Percentiles rank a stretch among this genome's conserved stretches.
Conservation (phyloP, 495 filamentous ascomycete species). For the Chlorociboria aeruginascens region DNA sequence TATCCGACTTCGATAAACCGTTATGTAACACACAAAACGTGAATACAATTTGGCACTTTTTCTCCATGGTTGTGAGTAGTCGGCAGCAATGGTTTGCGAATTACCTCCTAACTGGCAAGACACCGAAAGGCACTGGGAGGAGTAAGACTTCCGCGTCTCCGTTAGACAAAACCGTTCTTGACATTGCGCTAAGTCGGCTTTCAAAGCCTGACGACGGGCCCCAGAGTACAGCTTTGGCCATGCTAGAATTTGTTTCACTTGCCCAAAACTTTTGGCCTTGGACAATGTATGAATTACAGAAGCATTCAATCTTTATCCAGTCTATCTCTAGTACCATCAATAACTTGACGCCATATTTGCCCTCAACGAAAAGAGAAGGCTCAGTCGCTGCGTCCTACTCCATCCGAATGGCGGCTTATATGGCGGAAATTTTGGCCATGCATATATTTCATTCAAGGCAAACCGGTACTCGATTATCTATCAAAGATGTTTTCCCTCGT, state of each 20-base stretch:
- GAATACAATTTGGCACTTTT: constrained; percentile 66
- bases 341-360: constrained; percentile 39
- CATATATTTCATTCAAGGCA: constrained; percentile 74
- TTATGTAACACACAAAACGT: constrained; percentile 47
- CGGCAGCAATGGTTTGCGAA: constrained; percentile 94
- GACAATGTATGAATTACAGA: constrained; percentile 65
- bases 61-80: constrained; percentile 78
- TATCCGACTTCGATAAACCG: constrained; percentile 70
- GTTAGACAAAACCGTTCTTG: constrained; percentile 48
- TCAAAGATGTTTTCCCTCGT: constrained; percentile 56
- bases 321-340: constrained; percentile 58
- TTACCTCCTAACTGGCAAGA: constrained; percentile 78
- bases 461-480: constrained; percentile 42
- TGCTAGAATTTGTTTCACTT: constrained; percentile 75
- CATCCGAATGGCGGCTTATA: constrained; percentile 63
- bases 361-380: constrained; percentile 29
- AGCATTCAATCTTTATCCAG: constrained; percentile 58
- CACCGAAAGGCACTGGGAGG: constrained; percentile 60
- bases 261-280: constrained; percentile 90
- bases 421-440: constrained; percentile 84
- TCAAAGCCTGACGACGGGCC: constrained; percentile 51
- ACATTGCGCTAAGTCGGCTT: constrained; percentile 64
- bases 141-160: constrained; percentile 26
- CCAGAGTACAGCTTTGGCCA: constrained; percentile 48
- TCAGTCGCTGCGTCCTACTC: constrained; percentile 40